A percentile compares a stretch with the other conserved stretches of the same genome.
Conservation (phyloP, 2,329 filamentous ascomycete species). For the Aspergillus amoenus region DNA sequence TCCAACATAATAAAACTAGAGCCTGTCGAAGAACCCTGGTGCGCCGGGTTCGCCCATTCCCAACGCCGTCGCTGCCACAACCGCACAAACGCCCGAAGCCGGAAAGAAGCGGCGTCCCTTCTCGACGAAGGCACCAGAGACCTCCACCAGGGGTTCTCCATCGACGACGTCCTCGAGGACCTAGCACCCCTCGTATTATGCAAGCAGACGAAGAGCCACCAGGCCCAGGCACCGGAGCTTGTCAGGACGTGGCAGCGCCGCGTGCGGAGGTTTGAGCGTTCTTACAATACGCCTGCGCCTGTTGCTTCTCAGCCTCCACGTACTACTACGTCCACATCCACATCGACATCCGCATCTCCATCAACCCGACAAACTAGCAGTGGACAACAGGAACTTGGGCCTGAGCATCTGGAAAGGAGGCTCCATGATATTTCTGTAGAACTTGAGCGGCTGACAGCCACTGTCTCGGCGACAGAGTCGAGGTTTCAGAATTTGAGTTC, state of each 20-base stretch:
- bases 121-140: conserved; percentile 17
- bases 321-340: neutral
- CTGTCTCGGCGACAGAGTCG: neutral
- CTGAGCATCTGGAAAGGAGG: neutral
- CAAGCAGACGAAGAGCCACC: conserved; percentile 14
- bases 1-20: conserved; percentile 19
- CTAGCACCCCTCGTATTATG: conserved; percentile 26
- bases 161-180: conserved; percentile 17
- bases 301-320: neutral
- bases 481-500: neutral
- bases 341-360: neutral
- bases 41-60: conserved; percentile 19
- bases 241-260: neutral
- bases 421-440: neutral
- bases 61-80: conserved; percentile 17
- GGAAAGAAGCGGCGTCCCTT: conserved; percentile 12
- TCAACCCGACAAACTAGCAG: neutral
- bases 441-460: neutral
- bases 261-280: neutral
- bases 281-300: neutral
- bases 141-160: conserved; percentile 12
- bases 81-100: conserved; percentile 13
- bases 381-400: neutral
- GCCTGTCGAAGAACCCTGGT: conserved; percentile 18
- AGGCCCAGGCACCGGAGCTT: conserved; percentile 18